Conservation (phyloP, 257 asterid species). For the Leonotis leonurus region DNA sequence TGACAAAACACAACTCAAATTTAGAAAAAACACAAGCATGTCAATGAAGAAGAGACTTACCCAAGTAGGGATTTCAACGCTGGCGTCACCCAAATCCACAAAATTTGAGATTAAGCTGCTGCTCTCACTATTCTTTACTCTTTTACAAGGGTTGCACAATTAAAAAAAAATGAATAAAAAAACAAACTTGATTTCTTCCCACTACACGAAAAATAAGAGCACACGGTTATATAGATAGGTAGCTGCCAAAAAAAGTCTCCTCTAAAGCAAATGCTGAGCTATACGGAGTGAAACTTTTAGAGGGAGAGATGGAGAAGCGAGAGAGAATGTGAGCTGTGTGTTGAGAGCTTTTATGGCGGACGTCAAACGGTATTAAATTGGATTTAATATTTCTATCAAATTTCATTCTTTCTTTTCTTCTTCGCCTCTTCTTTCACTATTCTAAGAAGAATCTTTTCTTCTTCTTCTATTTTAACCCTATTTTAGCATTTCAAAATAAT, state of each 20-base stretch:
- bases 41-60: slow-evolving; percentile 18
- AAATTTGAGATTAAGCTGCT: slow-evolving; percentile 13
- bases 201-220: not conserved
- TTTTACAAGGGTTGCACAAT: slow-evolving; percentile 4
- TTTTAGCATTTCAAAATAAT: too few species aligned
- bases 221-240: slow-evolving; percentile 4
- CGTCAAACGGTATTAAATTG: slow-evolving; percentile 44
- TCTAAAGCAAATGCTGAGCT: slow-evolving; percentile 8
- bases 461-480: too few species aligned
- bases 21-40: too few species aligned
- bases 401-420: slow-evolving; percentile 30
- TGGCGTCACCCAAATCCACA: slow-evolving; percentile 16
- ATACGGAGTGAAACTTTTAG: slow-evolving; percentile 20
- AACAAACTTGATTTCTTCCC: not conserved
- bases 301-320: too few species aligned
- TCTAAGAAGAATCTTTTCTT: slow-evolving; percentile 40
- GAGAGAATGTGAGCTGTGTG: too few species aligned
- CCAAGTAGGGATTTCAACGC: slow-evolving; percentile 18
- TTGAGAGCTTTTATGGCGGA: slow-evolving; percentile 39
- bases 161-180: too few species aligned
- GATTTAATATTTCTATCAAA: slow-evolving; percentile 28
- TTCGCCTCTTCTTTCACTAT: slow-evolving; percentile 16
- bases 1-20: not conserved
- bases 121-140: not conserved
- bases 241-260: slow-evolving; percentile 17